Evolutionary conservation across 148 eudicot species (phyloP).

Genomic region (Vaccinium macrocarpon): DNA sequence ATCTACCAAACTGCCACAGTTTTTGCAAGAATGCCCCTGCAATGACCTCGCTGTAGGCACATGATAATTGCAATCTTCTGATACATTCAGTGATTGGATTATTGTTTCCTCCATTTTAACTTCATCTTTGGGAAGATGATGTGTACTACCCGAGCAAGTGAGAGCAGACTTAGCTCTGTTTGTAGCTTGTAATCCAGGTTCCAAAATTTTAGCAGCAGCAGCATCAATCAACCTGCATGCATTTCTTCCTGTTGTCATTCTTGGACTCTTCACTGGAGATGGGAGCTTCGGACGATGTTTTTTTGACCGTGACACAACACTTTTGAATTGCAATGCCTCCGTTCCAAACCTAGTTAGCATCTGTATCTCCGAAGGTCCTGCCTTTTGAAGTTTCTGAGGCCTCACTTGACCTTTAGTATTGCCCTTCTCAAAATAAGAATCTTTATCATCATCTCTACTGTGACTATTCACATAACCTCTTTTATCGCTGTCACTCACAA

Average conservation of each 20-base stretch:
- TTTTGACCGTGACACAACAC: constrained; percentile 66
- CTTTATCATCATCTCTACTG: constrained; percentile 25
- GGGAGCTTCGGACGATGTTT: constrained; percentile 59
- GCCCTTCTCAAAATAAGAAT: constrained; percentile 36
- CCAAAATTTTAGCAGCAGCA: constrained; percentile 84
- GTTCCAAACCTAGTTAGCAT: constrained; percentile 68
- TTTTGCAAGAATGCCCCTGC: constrained; percentile 49
- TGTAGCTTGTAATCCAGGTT: constrained; percentile 72
- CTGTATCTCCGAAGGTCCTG: constrained; percentile 53
- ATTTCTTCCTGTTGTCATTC: constrained; percentile 21
- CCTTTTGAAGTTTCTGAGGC: constrained; percentile 91
- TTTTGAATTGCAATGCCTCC: constrained; percentile 62
- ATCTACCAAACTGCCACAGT: constrained; percentile 60
- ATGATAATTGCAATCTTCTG: constrained; percentile 22
- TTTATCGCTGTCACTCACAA: constrained; percentile 21
- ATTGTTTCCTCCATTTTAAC: constrained; percentile 33
- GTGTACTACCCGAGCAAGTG: constrained; percentile 40
- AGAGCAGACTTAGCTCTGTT: constrained; percentile 62
- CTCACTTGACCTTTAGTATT: constrained; percentile 43
- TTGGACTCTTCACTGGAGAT: constrained; percentile 78
- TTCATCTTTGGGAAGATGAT: constrained; percentile 21
- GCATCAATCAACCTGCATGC: constrained; percentile 73
- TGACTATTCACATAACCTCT: constrained; percentile 17
- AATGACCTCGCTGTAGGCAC: constrained; percentile 12
- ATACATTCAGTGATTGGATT: constrained; percentile 16